Conservation (phyloP, 306 rosid genomes). For the Biancaea sappan region DNA sequence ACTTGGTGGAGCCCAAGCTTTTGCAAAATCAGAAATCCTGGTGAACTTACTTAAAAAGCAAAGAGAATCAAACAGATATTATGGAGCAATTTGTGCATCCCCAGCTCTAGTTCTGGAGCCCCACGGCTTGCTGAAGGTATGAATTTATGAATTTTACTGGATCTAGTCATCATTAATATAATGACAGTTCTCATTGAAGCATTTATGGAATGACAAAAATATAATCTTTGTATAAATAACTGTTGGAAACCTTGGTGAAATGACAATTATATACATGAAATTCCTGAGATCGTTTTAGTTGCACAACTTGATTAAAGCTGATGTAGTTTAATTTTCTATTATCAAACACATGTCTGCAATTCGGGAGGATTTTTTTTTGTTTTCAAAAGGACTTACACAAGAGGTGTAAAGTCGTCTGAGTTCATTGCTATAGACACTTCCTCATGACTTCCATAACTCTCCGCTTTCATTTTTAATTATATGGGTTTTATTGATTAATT, state of each 20-base stretch:
- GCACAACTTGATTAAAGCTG: neutral
- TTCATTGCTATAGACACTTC: constrained; percentile 12
- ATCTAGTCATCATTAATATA: constrained; percentile 17
- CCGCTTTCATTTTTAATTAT: constrained; percentile 1
- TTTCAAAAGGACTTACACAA: neutral
- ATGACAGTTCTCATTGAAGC: constrained; percentile 2
- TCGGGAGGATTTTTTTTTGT: neutral
- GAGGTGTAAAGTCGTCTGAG: neutral
- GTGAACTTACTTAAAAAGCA: constrained; percentile 72
- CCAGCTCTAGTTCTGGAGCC: constrained; percentile 91
- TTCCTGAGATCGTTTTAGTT: neutral
- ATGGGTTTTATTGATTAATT: neutral
- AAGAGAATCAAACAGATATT: constrained; percentile 70
- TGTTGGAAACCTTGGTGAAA: neutral
- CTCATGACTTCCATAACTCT: neutral
- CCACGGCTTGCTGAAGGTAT: constrained; percentile 88
- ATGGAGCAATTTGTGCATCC: constrained; percentile 96
- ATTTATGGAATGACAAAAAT: neutral
- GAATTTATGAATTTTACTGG: constrained; percentile 31
- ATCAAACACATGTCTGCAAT: neutral
- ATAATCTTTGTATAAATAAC: neutral
- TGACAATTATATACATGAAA: neutral
- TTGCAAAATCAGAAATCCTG: constrained; percentile 77
- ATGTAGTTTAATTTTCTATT: neutral
- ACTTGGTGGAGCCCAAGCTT: constrained; percentile 88